Evolutionary conservation across 495 filamentous ascomycete species (phyloP).

Genomic region (Geopyxis carbonaria): DNA sequence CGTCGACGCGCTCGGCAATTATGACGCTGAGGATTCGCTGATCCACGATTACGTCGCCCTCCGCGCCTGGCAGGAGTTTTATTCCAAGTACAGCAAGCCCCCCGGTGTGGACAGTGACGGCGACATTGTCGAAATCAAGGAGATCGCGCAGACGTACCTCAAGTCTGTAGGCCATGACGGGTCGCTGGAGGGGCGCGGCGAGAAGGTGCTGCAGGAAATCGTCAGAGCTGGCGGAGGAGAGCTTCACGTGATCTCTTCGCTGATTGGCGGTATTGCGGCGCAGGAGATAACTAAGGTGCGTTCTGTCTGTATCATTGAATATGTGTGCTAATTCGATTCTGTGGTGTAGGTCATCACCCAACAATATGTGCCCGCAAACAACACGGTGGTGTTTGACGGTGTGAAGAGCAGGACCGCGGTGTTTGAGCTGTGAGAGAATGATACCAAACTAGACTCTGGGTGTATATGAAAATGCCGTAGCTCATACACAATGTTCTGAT

Average conservation of each 20-base stretch:
- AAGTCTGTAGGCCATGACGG: conserved; percentile 21
- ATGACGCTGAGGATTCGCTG: conserved; percentile 32
- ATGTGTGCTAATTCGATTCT: neutral
- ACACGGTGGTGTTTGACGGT: conserved; percentile 86
- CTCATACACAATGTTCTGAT: too few species aligned
- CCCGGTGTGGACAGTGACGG: conserved; percentile 13
- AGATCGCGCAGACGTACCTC: conserved; percentile 13
- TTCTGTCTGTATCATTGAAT: neutral
- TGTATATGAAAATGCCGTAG: too few species aligned
- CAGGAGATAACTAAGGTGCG: conserved; percentile 78
- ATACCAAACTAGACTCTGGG: too few species aligned
- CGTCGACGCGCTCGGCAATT: conserved; percentile 9
- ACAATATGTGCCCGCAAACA: conserved; percentile 91
- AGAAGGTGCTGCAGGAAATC: conserved; percentile 30
- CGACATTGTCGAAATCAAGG: conserved; percentile 10
- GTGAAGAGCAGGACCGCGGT: conserved; percentile 63
- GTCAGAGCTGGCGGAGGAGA: conserved; percentile 50
- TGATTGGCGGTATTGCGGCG: conserved; percentile 80
- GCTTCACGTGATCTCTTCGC: conserved; percentile 82
- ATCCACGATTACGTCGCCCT: conserved; percentile 46
- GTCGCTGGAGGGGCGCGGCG: conserved; percentile 27
- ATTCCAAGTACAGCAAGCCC: conserved; percentile 9
- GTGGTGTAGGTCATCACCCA: conserved; percentile 51
- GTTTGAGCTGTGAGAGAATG: conserved; percentile 29
- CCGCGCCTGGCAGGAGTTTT: conserved; percentile 32